phyloP scores from a whole-genome alignment of 106 monocot species.

The Alisma plantagoaquatica region DNA sequence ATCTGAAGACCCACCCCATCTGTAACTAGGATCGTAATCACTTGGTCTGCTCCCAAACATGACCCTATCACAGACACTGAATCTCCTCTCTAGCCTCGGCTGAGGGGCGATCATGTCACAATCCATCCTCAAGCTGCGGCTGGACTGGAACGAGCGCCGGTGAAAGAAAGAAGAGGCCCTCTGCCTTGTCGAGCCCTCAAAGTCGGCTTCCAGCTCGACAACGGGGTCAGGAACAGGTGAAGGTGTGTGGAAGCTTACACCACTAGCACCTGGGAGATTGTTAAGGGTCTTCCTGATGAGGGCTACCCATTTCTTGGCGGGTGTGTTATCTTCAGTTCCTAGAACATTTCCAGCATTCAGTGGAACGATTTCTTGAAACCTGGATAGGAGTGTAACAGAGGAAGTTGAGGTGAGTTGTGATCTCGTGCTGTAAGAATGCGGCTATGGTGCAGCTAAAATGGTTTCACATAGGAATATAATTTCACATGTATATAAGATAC shows the following conservation, averaged over 20 bases:
- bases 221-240: conserved; percentile 56
- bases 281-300: conserved; percentile 56
- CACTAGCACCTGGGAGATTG: conserved; percentile 34
- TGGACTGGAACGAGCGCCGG: conserved; percentile 51
- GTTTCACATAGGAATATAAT: no score
- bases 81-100: conserved; percentile 28
- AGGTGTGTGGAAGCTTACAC: conserved; percentile 38
- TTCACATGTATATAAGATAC: no score
- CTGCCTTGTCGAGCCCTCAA: conserved; percentile 43
- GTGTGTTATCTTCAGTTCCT: conserved; percentile 58
- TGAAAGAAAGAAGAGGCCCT: conserved; percentile 39
- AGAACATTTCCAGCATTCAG: conserved; percentile 76
- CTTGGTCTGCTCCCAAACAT: conserved; percentile 45
- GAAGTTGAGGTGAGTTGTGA: neutral
- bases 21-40: conserved; percentile 43
- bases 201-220: conserved; percentile 49
- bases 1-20: conserved; percentile 40
- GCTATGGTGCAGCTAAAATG: no score
- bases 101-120: conserved; percentile 30
- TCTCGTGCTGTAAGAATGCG: no score
- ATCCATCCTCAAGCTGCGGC: conserved; percentile 47
- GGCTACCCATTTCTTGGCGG: conserved; percentile 63
- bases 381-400: conserved; percentile 5
- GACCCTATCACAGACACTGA: conserved; percentile 45
- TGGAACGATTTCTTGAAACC: conserved; percentile 74